Evolutionary conservation across 2,329 filamentous ascomycete species (phyloP).

Genomic region (Aspergillus fumigatus): DNA sequence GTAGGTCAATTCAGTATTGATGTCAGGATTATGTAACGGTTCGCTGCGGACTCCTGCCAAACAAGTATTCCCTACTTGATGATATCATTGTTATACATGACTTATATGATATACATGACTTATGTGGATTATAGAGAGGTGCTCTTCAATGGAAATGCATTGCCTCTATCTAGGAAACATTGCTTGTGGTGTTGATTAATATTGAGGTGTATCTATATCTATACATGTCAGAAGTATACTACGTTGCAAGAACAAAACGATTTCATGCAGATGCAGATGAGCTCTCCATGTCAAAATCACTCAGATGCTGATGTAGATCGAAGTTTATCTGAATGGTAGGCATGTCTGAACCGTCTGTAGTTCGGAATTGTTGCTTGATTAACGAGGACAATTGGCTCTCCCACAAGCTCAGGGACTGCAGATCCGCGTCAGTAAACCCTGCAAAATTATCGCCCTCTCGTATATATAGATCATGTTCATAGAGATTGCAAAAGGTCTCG

Average conservation of each 20-base stretch:
- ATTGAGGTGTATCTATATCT: not conserved
- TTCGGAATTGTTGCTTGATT: conserved; percentile 15
- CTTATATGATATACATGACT: not conserved
- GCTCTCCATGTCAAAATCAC: not conserved
- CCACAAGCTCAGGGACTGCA: conserved; percentile 14
- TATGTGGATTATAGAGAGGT: too few relatives aligned
- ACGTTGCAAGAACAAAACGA: not conserved
- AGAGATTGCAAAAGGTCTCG: conserved; percentile 1
- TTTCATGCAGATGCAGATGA: not conserved
- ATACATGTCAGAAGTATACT: not conserved
- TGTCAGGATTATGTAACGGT: conserved; percentile 19
- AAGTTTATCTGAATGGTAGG: not conserved
- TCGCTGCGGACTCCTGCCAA: not conserved
- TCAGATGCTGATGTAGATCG: not conserved
- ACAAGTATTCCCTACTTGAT: not conserved
- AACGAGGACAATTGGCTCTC: conserved; percentile 11
- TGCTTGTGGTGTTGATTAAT: not conserved
- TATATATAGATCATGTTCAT: conserved; percentile 20
- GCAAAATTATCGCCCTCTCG: conserved; percentile 5
- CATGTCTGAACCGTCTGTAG: conserved; percentile 2
- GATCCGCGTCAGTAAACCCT: conserved; percentile 8
- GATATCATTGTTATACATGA: not conserved
- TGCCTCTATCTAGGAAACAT: too few relatives aligned
- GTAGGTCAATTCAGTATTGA: conserved; percentile 7
- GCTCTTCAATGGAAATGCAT: not conserved